Evolutionary conservation across 257 asterid species (phyloP), one percentile per base, ranked within the genome.

Genomic region (Ocimum tenuiflorum): DNA sequence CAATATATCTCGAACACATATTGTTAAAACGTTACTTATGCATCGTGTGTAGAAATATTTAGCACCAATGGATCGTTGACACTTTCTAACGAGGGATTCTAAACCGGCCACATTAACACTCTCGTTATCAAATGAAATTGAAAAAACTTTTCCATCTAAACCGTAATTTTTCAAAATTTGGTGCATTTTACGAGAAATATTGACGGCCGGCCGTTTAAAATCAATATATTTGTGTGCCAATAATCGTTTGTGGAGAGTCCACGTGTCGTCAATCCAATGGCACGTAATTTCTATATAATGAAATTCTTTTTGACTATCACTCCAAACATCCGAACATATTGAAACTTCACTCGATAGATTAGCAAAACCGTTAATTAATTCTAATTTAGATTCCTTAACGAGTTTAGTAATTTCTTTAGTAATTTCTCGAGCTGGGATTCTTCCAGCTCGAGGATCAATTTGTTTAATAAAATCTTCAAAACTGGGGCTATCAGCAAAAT

Each of bases 41-140:
- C 54, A 23, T n/a, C 67, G 27, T 8, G 14, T 24, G 24, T 61
- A 52, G 9, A 43, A 61, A 17, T 13, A 42, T 0, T 43, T 20
- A 38, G 65, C 54, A 61, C 54, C 22, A n/a, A 41, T 8, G n/a
- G 27, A 12, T 7, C 54, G 54, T 9, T 43, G 6, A 18, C 24
- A 43, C 22, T 3, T 17, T 6, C 18, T 8, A 43, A 8, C n/a
- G 24, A 61, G 54, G 4, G 65, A 12, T 1, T 59, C 50, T 0
- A 59, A 59, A 38, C 20, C 17, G 20, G 14, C 18, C 14, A 3
- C 6, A 6, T 22, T 8, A 43, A 65, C 65, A 68, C 6, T 27
- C 7, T 36, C 31, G 45, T 68, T 20, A 19, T 68, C 57, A 3
- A 68, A 31, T 2, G 73, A 68, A 22, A 68, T n/a, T 1, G 66